Conservation (phyloP, 768 basidiomycete species). For the Leucocoprinus birnbaumii region DNA sequence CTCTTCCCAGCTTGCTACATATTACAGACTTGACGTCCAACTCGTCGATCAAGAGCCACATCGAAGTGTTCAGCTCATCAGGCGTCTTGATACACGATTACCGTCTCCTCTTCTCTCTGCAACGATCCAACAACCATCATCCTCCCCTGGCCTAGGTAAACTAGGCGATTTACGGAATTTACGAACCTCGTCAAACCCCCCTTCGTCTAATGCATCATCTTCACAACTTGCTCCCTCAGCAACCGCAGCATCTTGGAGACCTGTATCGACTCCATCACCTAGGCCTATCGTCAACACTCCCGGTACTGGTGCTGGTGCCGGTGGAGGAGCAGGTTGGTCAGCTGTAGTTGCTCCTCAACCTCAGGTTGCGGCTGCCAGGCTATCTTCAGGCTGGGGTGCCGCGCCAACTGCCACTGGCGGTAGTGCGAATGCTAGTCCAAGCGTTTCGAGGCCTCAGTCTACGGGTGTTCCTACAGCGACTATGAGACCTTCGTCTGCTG, state of each 20-base stretch:
- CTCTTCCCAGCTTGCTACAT: conserved; percentile 55
- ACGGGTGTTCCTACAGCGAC: background rate
- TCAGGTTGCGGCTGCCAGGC: background rate
- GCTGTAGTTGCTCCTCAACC: conserved; percentile 7
- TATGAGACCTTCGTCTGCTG: background rate
- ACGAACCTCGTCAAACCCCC: conserved; percentile 1
- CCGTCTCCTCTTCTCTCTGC: conserved; percentile 70
- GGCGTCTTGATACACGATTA: conserved; percentile 79
- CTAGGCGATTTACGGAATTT: conserved; percentile 50
- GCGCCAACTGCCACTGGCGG: too few relatives aligned
- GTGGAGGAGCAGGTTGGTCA: background rate
- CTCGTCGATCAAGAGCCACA: conserved; percentile 92
- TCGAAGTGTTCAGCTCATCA: conserved; percentile 77
- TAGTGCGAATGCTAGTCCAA: background rate
- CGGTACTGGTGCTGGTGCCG: background rate
- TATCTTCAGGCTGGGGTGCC: background rate
- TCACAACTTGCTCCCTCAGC: background rate
- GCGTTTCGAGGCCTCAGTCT: conserved; percentile 4
- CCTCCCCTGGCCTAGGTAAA: conserved; percentile 49
- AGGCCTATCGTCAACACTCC: background rate
- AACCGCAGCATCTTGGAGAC: conserved; percentile 10
- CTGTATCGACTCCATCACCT: conserved; percentile 4
- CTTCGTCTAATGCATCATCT: conserved; percentile 10
- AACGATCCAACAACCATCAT: conserved; percentile 19
- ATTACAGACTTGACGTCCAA: conserved; percentile 82